These are phyloP conservation scores for Cryphonectria naterciae DNA, from an alignment of 2,329 filamentous ascomycete species.

Conservation along the genomic window DNA sequence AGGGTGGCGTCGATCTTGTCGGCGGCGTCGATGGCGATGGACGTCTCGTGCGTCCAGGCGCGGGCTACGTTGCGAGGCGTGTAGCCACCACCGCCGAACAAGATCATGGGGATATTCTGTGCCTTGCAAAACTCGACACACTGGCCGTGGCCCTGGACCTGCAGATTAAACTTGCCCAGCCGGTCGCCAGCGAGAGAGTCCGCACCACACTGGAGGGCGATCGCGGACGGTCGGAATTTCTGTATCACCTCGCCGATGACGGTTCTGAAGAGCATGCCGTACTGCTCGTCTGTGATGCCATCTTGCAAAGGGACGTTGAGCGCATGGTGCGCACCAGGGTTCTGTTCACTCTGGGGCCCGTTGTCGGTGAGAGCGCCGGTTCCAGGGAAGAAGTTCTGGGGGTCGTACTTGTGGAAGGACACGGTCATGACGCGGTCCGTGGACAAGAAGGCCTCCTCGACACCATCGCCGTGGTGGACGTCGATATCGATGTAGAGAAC, in stretches of 20 bases:
- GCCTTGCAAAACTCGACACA: conserved; percentile 90
- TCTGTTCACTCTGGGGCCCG: conserved; percentile 79
- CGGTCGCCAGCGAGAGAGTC: conserved; percentile 93
- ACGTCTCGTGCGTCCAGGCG: conserved; percentile 96
- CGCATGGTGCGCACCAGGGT: conserved; percentile 85
- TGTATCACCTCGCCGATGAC: conserved; percentile 79
- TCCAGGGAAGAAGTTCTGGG: conserved; percentile 81
- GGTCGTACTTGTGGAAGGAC: conserved; percentile 82
- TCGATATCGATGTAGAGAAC: conserved; percentile 96
- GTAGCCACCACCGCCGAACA: conserved; percentile 94
- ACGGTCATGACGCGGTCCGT: conserved; percentile 77
- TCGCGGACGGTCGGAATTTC: conserved; percentile 84
- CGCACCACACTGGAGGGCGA: conserved; percentile 93
- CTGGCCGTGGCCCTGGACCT: conserved; percentile 89
- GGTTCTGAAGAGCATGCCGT: conserved; percentile 80
- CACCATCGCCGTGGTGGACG: conserved; percentile 88
- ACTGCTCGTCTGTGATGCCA: conserved; percentile 89
- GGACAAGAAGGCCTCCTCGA: conserved; percentile 89
- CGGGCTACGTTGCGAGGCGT: conserved; percentile 95
- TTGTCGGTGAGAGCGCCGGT: conserved; percentile 87
- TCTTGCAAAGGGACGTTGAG: conserved; percentile 90
- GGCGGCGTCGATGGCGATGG: conserved; percentile 78
- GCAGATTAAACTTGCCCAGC: conserved; percentile 93
- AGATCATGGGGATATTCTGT: conserved; percentile 77
- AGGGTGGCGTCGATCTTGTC: conserved; percentile 73